Evolutionary conservation across 2,329 filamentous ascomycete genomes (phyloP).

Genomic region (Pseudocercospora vitis): DNA sequence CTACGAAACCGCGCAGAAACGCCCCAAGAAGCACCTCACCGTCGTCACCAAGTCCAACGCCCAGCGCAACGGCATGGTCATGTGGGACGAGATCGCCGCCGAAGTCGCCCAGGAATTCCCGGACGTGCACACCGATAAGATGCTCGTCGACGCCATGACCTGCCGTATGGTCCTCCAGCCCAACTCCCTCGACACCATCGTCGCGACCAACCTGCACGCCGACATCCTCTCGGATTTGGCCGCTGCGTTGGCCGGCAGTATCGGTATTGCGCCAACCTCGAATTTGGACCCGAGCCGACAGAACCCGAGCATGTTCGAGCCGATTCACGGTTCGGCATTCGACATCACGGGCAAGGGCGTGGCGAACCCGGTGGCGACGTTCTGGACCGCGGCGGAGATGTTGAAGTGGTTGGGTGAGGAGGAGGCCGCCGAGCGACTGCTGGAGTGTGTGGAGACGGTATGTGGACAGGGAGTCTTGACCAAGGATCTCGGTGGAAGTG

Average conservation of each 20-base stretch:
- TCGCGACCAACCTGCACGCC: conserved; percentile 62
- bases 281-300: conserved; percentile 65
- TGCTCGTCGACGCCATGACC: conserved; percentile 68
- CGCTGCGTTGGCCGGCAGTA: conserved; percentile 68
- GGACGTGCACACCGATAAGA: conserved; percentile 62
- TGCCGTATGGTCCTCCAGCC: conserved; percentile 63
- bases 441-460: conserved; percentile 56
- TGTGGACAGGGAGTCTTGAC: conserved; percentile 55
- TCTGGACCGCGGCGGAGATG: conserved; percentile 62
- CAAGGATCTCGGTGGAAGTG: conserved; percentile 54
- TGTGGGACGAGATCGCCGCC: conserved; percentile 64
- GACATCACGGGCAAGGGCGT: conserved; percentile 64
- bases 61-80: conserved; percentile 65
- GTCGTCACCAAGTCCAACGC: conserved; percentile 68
- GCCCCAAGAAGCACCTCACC: conserved; percentile 59
- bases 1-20: conserved; percentile 59
- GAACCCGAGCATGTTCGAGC: conserved; percentile 63
- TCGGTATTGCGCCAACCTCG: conserved; percentile 69
- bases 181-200: conserved; percentile 61
- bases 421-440: conserved; percentile 50
- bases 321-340: conserved; percentile 58
- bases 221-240: conserved; percentile 71
- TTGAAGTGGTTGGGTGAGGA: conserved; percentile 58
- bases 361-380: conserved; percentile 57
- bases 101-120: conserved; percentile 59